Evolutionary conservation across 176 grass and related monocot species (phyloP), one percentile per base, ranked within the genome.

Genomic region (Aegilops tauschii): DNA sequence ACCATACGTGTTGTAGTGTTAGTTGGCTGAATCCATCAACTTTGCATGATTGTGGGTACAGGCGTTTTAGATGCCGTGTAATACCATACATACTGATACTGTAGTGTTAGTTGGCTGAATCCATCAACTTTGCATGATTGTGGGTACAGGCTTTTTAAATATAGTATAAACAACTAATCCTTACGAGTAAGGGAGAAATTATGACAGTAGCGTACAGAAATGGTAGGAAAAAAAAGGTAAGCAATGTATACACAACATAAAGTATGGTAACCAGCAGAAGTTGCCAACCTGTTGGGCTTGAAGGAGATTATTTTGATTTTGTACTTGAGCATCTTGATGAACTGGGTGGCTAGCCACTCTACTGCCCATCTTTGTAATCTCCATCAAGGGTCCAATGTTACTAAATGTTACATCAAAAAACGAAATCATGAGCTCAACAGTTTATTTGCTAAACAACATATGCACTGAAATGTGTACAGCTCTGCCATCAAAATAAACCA

Each of bases 311-410:
- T 91, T 99, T 82, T 91, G 92, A 85, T 90, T 90, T 89, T 92
- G 96, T 25, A 86, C 30, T 69, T 95, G 94, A 45, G 90, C 50
- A 83, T 94, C 86, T 80, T 96, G 97, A 83, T 96, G 94, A 61
- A 86, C 70, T 83, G 90, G 92, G 65, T 96, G 89, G 61, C 76
- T 76, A 82, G 70, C 81, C 49, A 34, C 89, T 89, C 90, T 92
- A 67, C 69, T 96, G 30, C 92, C 89, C 73, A 74, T 88, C 90
- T 99, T 99, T 32, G 80, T 93, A 77, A 96, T 87, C 73, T 93
- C 97, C 66, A 88, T 76, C 78, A 99, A 87, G 14, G 67, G 80
- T 34, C 90, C 94, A 92, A 96, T 73, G 63, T 91, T 99, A 84
- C 92, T 95, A 80, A 31, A 80, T 30, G n/a, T 85, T 66, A 81